Evolutionary conservation across 495 filamentous ascomycete species (phyloP).

Genomic region (Xylaria venustula): DNA sequence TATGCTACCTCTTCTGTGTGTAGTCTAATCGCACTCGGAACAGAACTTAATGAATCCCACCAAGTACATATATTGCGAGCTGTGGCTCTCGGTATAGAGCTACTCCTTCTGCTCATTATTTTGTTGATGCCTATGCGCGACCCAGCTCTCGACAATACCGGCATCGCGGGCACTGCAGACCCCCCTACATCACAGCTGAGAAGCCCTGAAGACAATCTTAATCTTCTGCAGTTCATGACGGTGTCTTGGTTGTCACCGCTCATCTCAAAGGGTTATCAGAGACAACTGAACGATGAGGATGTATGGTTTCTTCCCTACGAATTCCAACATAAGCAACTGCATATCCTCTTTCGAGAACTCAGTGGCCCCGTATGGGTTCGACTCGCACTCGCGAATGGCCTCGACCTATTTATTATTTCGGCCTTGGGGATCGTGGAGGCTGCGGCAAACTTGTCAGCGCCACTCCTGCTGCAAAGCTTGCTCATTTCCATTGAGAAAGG

Average conservation of each 20-base stretch:
- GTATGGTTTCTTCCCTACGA: constrained; percentile 75
- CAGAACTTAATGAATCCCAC: constrained; percentile 22
- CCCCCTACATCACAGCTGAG: constrained; percentile 59
- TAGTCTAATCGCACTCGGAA: constrained; percentile 36
- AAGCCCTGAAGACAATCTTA: constrained; percentile 80
- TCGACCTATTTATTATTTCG: constrained; percentile 70
- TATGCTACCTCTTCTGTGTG: constrained; percentile 32
- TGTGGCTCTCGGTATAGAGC: constrained; percentile 40
- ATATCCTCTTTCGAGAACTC: constrained; percentile 70
- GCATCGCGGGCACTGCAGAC: constrained; percentile 60
- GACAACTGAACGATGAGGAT: constrained; percentile 70
- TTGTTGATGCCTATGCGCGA: constrained; percentile 72
- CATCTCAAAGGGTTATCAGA: constrained; percentile 58
- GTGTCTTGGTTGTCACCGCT: constrained; percentile 81
- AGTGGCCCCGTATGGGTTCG: constrained; percentile 66
- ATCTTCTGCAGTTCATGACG: constrained; percentile 76
- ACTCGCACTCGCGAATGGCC: constrained; percentile 68
- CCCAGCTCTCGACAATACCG: constrained; percentile 51
- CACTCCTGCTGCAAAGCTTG: constrained; percentile 70
- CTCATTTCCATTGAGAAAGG: constrained; percentile 63
- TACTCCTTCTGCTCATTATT: constrained; percentile 51
- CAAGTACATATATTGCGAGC: constrained; percentile 39
- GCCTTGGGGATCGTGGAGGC: constrained; percentile 60
- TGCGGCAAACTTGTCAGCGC: constrained; percentile 60
- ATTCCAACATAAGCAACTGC: constrained; percentile 71